These are phyloP conservation scores for Tulasnella sp. DNA, from an alignment of 768 basidiomycete species.

Conservation along the genomic window DNA sequence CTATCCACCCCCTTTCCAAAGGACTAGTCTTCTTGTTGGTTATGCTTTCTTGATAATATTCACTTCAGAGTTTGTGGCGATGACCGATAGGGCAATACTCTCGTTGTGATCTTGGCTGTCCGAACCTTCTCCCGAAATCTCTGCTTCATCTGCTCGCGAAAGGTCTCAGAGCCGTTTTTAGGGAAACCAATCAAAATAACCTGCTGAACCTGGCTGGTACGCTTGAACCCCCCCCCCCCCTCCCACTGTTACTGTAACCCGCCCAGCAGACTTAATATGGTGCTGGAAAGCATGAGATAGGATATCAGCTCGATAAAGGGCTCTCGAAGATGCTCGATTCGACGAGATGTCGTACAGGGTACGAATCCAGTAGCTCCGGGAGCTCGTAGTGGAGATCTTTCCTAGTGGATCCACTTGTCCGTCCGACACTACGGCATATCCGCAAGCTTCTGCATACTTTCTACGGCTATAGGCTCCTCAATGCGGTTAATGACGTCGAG, in stretches of 20 bases:
- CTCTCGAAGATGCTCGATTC: neutral
- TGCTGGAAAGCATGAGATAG: neutral
- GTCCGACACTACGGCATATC: neutral
- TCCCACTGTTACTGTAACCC: neutral
- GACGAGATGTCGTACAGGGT: neutral
- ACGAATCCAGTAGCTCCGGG: neutral
- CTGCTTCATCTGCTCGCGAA: too few species aligned
- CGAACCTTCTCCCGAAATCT: too few species aligned
- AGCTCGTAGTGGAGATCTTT: neutral
- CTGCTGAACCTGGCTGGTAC: neutral
- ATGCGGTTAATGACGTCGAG: neutral
- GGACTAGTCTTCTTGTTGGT: too few species aligned
- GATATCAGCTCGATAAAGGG: neutral
- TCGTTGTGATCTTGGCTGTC: too few species aligned
- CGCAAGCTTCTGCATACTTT: neutral
- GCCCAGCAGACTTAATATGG: neutral
- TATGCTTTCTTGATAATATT: too few species aligned
- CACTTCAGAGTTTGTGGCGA: too few species aligned
- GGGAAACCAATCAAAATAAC: too few species aligned
- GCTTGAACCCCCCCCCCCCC: neutral
- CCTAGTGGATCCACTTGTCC: neutral
- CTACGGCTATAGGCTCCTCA: neutral
- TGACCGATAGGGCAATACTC: too few species aligned
- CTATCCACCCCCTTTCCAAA: too few species aligned
- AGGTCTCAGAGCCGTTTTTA: too few species aligned